phyloP scores from a whole-genome alignment of 768 basidiomycete genomes.

The Leccinum sublutescens region DNA sequence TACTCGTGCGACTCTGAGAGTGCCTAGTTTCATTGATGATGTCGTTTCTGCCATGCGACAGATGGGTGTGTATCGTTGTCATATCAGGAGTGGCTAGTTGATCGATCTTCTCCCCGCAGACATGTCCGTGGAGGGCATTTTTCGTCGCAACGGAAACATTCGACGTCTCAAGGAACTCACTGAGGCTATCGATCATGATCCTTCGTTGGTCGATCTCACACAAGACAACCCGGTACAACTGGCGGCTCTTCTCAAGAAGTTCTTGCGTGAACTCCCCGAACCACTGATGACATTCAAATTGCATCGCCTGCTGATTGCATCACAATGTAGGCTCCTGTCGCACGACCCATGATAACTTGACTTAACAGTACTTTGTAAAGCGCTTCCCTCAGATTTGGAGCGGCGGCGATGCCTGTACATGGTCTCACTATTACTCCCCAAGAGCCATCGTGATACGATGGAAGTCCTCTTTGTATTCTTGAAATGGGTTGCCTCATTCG shows the following conservation, averaged over 20 bases:
- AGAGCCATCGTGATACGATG: constrained; percentile 94
- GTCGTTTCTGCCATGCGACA: constrained; percentile 98
- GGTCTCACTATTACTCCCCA: constrained; percentile 82
- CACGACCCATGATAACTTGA: constrained; percentile 4
- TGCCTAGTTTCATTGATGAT: constrained; percentile 98
- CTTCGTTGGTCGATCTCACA: constrained; percentile 85
- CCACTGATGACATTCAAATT: constrained; percentile 94
- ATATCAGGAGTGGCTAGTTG: not conserved
- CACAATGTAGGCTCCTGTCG: constrained; percentile 65
- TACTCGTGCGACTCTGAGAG: constrained; percentile 76
- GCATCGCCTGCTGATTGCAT: constrained; percentile 82
- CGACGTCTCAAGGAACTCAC: constrained; percentile 86
- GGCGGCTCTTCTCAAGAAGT: constrained; percentile 95
- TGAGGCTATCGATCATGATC: constrained; percentile 93
- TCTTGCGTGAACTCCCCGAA: constrained; percentile 93
- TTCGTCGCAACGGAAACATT: constrained; percentile 98
- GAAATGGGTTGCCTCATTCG: constrained; percentile 99
- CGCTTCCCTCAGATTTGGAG: constrained; percentile 74
- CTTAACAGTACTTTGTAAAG: constrained; percentile 32
- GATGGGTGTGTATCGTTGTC: constrained; percentile 70
- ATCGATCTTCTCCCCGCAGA: constrained; percentile 47
- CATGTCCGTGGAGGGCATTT: constrained; percentile 99
- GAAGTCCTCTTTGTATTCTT: constrained; percentile 98
- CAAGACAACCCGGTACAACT: constrained; percentile 97
- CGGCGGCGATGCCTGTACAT: constrained; percentile 83